These are phyloP conservation scores for Gynostemma pentaphyllum DNA, from an alignment of 306 rosid genomes.

Conservation along the genomic window DNA sequence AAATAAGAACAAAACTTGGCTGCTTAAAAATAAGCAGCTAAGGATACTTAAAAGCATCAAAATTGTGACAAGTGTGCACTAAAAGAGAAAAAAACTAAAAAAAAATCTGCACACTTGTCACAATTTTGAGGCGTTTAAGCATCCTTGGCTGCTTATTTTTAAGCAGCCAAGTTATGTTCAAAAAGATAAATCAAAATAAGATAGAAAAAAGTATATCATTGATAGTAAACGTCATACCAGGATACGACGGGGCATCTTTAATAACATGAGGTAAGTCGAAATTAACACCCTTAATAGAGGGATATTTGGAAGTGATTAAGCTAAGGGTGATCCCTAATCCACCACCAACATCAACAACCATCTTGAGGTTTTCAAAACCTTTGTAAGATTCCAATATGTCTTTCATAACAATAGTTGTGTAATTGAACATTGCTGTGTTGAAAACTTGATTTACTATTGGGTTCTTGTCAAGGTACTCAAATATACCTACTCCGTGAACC, in stretches of 20 bases:
- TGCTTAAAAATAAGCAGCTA: too few species aligned
- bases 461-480: slow-evolving; percentile 24
- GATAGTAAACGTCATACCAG: too few species aligned
- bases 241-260: slow-evolving; percentile 31
- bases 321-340: slow-evolving; percentile 35
- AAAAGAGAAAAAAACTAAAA: too few species aligned
- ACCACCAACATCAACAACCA: slow-evolving; percentile 54
- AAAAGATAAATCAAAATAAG: too few species aligned
- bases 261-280: slow-evolving; percentile 38
- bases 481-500: slow-evolving; percentile 25
- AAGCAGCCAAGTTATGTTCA: too few species aligned
- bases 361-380: slow-evolving; percentile 29
- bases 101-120: too few species aligned
- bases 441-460: slow-evolving; percentile 26
- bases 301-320: slow-evolving; percentile 39
- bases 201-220: too few species aligned
- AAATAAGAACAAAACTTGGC: too few species aligned
- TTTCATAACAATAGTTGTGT: slow-evolving; percentile 21
- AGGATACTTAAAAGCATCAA: too few species aligned
- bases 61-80: too few species aligned
- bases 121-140: too few species aligned
- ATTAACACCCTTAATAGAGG: slow-evolving; percentile 31
- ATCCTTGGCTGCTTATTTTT: too few species aligned
- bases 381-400: slow-evolving; percentile 26
- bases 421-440: slow-evolving; percentile 39